A percentile compares a stretch with the other conserved stretches of the same genome.
phyloP scores from a whole-genome alignment of 2,329 filamentous ascomycete genomes.

The Nectriaceae sp. region DNA sequence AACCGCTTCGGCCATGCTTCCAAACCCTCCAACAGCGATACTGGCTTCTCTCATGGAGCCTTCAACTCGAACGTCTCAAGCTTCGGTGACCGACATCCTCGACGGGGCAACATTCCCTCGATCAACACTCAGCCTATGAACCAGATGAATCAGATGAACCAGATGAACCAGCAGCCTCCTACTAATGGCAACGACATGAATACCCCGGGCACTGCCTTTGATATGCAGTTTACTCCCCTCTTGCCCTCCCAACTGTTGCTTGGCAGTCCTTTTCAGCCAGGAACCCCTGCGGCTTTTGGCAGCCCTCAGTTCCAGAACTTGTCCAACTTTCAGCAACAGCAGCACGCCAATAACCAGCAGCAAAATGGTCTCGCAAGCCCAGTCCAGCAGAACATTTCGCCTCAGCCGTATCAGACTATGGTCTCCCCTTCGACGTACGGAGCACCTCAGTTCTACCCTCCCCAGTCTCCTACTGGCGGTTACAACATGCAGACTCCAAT shows the following conservation, averaged over 20 bases:
- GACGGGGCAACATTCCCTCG: constrained; percentile 81
- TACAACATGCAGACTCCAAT: constrained; percentile 61
- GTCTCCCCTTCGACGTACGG: constrained; percentile 85
- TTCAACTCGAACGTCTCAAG: constrained; percentile 85
- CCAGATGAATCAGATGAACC: constrained; percentile 23
- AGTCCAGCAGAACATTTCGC: constrained; percentile 75
- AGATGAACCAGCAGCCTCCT: constrained; percentile 23
- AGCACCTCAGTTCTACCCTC: constrained; percentile 80
- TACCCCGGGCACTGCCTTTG: constrained; percentile 84
- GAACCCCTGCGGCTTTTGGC: constrained; percentile 84
- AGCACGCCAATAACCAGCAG: constrained; percentile 56
- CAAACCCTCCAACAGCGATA: constrained; percentile 81
- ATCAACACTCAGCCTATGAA: constrained; percentile 82
- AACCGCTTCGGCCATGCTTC: constrained; percentile 72
- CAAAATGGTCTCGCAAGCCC: constrained; percentile 71
- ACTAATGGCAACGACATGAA: constrained; percentile 72
- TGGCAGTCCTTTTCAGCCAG: constrained; percentile 95
- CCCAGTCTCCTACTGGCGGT: constrained; percentile 83
- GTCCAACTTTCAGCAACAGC: constrained; percentile 68
- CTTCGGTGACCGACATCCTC: constrained; percentile 84
- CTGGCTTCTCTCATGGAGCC: constrained; percentile 89
- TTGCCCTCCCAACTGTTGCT: constrained; percentile 92
- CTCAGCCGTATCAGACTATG: constrained; percentile 80
- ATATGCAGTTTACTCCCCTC: constrained; percentile 98
- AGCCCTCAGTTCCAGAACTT: constrained; percentile 91